Conservation (phyloP, 164 flowering plant species). For the Nymphaea thermarum region DNA sequence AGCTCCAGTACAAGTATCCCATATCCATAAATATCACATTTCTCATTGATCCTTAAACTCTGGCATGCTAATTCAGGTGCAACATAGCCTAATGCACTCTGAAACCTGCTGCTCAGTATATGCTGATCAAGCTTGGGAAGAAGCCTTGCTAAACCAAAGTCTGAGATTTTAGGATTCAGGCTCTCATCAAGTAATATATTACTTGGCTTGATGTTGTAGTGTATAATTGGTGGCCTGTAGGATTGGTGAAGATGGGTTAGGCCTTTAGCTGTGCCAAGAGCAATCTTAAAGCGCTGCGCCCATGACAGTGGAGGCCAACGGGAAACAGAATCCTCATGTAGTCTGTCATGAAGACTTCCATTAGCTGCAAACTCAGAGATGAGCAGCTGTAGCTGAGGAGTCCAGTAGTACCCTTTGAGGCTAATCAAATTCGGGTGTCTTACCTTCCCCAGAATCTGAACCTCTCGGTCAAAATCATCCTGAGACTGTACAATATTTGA, state of each 20-base stretch:
- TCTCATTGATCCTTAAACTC: slow-evolving; percentile 77
- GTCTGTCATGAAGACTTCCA: slow-evolving; percentile 63
- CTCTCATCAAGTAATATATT: slow-evolving; percentile 79
- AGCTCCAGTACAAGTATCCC: slow-evolving; percentile 78
- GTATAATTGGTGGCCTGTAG: slow-evolving; percentile 65
- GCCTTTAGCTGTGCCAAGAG: slow-evolving; percentile 77
- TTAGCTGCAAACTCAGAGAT: slow-evolving; percentile 59
- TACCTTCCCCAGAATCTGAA: slow-evolving; percentile 60
- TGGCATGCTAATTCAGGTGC: slow-evolving; percentile 95
- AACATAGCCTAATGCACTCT: slow-evolving; percentile 70
- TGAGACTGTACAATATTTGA: slow-evolving; percentile 47
- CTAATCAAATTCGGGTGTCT: slow-evolving; percentile 60
- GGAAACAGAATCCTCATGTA: slow-evolving; percentile 45
- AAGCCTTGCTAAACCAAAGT: slow-evolving; percentile 75
- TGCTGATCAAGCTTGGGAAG: slow-evolving; percentile 61
- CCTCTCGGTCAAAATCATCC: slow-evolving; percentile 86
- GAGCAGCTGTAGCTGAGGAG: slow-evolving; percentile 66
- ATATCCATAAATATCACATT: slow-evolving; percentile 75
- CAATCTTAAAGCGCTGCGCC: slow-evolving; percentile 56
- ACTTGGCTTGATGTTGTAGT: slow-evolving; percentile 78
- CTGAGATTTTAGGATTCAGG: slow-evolving; percentile 58
- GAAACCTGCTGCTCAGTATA: slow-evolving; percentile 49
- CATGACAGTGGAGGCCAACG: slow-evolving; percentile 50
- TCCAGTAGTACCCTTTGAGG: slow-evolving; percentile 50
- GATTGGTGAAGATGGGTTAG: slow-evolving; percentile 83